phyloP scores from a whole-genome alignment of 352 stramenopile genomes.

The Phytophthora citrophthora region DNA sequence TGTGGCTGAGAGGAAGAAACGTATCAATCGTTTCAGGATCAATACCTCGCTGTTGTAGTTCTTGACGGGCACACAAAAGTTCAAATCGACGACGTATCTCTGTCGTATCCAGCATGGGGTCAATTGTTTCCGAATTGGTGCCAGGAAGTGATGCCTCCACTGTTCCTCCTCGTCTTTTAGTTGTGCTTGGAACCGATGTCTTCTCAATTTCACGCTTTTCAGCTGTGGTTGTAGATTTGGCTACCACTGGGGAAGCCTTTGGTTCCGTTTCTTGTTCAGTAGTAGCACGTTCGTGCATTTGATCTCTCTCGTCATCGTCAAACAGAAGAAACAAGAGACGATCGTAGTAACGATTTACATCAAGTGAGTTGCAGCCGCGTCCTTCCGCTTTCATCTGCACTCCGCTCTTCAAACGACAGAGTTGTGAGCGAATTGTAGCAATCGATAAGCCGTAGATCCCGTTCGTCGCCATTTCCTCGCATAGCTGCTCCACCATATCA shows the following conservation, averaged over 20 bases:
- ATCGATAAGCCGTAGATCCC: not conserved
- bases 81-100: not conserved
- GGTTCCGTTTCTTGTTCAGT: not conserved
- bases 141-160: not conserved
- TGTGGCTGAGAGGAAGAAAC: conserved; percentile 10
- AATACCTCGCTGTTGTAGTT: not conserved
- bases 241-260: not conserved
- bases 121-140: not conserved
- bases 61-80: not conserved
- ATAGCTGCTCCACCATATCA: not conserved
- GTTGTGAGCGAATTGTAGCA: not conserved
- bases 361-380: not conserved
- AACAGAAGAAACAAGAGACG: not conserved
- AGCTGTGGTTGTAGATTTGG: not conserved
- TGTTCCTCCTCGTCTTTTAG: not conserved
- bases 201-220: not conserved
- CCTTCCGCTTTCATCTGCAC: not conserved
- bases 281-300: not conserved
- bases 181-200: not conserved
- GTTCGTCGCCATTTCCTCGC: not conserved
- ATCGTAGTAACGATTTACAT: not conserved
- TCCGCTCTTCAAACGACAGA: not conserved
- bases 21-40: conserved; percentile 12
- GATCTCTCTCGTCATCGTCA: not conserved
- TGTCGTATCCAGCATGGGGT: not conserved